Evolutionary conservation across 768 basidiomycete genomes (phyloP), one percentile per base, ranked within the genome.

Genomic region (Suillus brevipes): DNA sequence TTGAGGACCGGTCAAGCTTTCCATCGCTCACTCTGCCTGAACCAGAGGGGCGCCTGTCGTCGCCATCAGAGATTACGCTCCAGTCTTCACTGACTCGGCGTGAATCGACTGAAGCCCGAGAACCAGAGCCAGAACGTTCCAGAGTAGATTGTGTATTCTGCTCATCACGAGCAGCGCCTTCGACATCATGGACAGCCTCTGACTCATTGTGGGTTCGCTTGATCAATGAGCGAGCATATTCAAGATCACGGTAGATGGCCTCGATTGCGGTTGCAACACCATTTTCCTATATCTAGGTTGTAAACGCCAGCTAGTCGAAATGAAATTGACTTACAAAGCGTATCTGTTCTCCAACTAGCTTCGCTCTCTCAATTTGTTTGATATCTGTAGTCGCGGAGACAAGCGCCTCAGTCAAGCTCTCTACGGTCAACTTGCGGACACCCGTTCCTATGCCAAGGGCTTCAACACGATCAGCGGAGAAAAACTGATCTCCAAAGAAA

Each of bases 391-490:
- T 97, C 9, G 96, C 97, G 37, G 82, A 75, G 37, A 83, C 72
- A 49, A 99, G 81, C 0, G 97, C 96, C 10, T 92, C 89, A 18
- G 89, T 85, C 64, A 99, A 78, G 57, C 81, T 81, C 18, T 92
- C 86, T 16, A 90, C 89, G 13, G 92, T 95, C 63, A 99, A 81
- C 76, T 96, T 97, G 70, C 92, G 87, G 60, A 99, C 89, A 60
- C 90, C 87, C 37, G 89, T 84, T 53, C 97, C 97, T 58, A 99
- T 87, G 43, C 96, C 96, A 49, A 99, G 84, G 2, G 95, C 94
- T 76, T 97, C 95, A n/a, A 98, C 94, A 36, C 97, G 90, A 76
- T 99, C 94, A 4, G 94, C 94, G 95, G 95, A 99, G 79, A 98
- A 97, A 75, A 91, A 94, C 71, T 98, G 96, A 75, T 98, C 96